These are phyloP conservation scores for Fusarium irregulare DNA, from an alignment of 2,329 filamentous ascomycete genomes.

Conservation along the genomic window DNA sequence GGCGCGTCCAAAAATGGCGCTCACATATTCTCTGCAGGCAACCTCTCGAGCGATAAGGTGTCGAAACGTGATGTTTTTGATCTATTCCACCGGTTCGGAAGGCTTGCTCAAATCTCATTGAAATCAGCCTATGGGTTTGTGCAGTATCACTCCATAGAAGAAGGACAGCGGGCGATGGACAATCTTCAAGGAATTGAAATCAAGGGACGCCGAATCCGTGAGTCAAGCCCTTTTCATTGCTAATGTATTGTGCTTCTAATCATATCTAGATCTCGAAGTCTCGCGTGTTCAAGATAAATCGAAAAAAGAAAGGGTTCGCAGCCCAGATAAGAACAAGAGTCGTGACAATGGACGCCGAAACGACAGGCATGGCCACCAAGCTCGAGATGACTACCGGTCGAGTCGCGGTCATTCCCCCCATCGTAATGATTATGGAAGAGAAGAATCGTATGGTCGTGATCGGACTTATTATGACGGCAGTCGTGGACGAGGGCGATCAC, in stretches of 20 bases:
- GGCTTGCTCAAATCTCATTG: conserved; percentile 92
- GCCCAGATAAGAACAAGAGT: conserved; percentile 68
- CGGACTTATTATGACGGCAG: conserved; percentile 56
- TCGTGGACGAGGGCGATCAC: conserved; percentile 70
- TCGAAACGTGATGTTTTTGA: conserved; percentile 95
- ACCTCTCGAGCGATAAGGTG: conserved; percentile 91
- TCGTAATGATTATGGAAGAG: conserved; percentile 66
- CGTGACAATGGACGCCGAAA: conserved; percentile 58
- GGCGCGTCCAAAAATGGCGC: conserved; percentile 43
- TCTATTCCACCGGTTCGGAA: conserved; percentile 86
- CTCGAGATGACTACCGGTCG: conserved; percentile 74
- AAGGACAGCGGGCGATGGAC: conserved; percentile 80
- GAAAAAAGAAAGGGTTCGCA: conserved; percentile 70
- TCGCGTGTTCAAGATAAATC: conserved; percentile 85
- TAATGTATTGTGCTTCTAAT: conserved; percentile 3
- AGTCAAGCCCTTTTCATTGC: conserved; percentile 54
- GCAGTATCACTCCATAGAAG: conserved; percentile 82
- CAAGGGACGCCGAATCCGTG: conserved; percentile 92
- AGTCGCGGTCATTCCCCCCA: conserved; percentile 69
- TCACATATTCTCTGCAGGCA: conserved; percentile 68
- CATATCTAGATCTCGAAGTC: conserved; percentile 79
- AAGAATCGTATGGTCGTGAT: conserved; percentile 68
- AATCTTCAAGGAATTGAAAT: conserved; percentile 84
- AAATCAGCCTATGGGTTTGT: conserved; percentile 98
- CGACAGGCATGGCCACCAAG: conserved; percentile 61